Evolutionary conservation across 2,329 filamentous ascomycete species (phyloP).

Genomic region (Penicillium frequentans): DNA sequence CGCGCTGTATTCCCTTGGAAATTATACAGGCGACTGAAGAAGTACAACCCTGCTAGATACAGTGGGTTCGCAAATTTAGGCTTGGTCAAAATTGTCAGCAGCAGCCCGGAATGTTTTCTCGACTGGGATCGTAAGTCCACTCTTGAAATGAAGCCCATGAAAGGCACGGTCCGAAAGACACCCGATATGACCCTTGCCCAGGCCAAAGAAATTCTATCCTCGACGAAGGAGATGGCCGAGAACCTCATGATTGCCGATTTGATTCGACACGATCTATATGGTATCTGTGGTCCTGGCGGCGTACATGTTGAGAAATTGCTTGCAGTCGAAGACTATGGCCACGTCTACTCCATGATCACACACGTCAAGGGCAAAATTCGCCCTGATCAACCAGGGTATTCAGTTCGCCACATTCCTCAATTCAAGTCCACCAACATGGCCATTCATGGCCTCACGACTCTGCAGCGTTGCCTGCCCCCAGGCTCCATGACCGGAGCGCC

Average conservation of each 20-base stretch:
- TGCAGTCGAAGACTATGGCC: constrained; percentile 85
- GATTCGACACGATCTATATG: constrained; percentile 88
- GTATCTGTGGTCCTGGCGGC: constrained; percentile 72
- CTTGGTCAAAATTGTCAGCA: constrained; percentile 70
- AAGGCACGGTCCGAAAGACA: constrained; percentile 87
- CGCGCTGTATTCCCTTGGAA: constrained; percentile 58
- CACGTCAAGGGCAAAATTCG: constrained; percentile 69
- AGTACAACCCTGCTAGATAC: constrained; percentile 78
- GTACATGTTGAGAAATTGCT: constrained; percentile 78
- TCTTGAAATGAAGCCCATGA: constrained; percentile 80
- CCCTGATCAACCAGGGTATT: constrained; percentile 27
- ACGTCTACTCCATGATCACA: constrained; percentile 87
- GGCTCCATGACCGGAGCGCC: constrained; percentile 97
- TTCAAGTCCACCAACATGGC: constrained; percentile 35
- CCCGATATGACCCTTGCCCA: constrained; percentile 66
- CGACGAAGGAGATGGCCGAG: constrained; percentile 89
- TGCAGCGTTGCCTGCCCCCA: constrained; percentile 76
- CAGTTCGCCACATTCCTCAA: constrained; percentile 32
- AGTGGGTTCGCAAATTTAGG: constrained; percentile 76
- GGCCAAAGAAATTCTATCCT: constrained; percentile 70
- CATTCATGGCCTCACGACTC: constrained; percentile 65
- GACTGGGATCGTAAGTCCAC: constrained; percentile 57
- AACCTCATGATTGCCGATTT: constrained; percentile 98
- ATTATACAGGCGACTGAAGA: constrained; percentile 69
- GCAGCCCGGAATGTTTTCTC: constrained; percentile 87